Conservation (phyloP, 257 asterid genomes). For the Hygrophila difformis region DNA sequence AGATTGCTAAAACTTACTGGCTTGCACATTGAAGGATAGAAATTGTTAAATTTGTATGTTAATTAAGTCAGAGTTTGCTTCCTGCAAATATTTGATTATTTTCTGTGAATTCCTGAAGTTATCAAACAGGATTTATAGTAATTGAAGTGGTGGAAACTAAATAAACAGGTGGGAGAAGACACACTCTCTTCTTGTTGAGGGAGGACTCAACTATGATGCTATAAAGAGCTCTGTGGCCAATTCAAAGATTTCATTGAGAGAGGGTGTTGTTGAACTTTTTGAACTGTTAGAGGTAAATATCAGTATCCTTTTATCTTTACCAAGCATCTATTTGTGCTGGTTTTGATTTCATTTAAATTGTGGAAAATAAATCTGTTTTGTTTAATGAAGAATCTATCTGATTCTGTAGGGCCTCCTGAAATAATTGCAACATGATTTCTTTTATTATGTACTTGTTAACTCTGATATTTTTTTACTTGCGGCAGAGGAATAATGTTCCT, state of each 20-base stretch:
- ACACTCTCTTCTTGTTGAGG: conserved; percentile 86
- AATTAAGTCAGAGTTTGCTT: not conserved
- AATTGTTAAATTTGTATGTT: conserved; percentile 7
- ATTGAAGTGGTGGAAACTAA: conserved; percentile 13
- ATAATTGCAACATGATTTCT: not conserved
- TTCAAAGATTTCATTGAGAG: conserved; percentile 67
- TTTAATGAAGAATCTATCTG: not conserved
- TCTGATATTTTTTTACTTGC: conserved; percentile 16
- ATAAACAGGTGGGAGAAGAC: conserved; percentile 85
- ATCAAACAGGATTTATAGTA: conserved; percentile 8
- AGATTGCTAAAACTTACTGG: conserved; percentile 4
- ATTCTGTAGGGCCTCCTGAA: conserved; percentile 2
- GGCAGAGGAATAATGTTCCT: conserved; percentile 74
- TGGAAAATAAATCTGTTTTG: not conserved
- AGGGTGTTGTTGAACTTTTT: conserved; percentile 80
- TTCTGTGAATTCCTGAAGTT: conserved; percentile 1
- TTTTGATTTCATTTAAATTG: not conserved
- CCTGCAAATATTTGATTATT: conserved; percentile 8
- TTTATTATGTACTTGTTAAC: conserved; percentile 6
- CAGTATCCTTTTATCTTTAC: too few species aligned
- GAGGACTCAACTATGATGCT: conserved; percentile 60
- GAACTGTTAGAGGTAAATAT: conserved; percentile 72
- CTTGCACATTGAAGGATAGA: conserved; percentile 8
- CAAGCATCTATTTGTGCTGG: too few species aligned
- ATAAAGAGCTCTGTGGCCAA: conserved; percentile 68